Conservation (phyloP, 202 grass and related monocot species). For the Schoenoplectus tabernaemontani region DNA sequence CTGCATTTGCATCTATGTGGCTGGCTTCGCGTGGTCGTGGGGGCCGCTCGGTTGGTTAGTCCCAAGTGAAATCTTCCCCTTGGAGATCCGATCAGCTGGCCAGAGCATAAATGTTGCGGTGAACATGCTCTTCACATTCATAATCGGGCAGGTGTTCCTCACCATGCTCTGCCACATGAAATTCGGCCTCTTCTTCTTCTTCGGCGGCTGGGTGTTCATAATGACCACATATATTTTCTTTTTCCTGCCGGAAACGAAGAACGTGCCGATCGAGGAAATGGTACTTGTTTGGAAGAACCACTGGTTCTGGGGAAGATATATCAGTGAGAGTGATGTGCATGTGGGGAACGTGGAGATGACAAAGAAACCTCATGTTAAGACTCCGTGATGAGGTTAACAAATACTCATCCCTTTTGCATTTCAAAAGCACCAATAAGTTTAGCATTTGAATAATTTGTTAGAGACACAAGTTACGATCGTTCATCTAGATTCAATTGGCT, state of each 20-base stretch:
- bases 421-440: neutral
- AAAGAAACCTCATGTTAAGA: constrained; percentile 10
- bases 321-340: constrained; percentile 12
- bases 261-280: constrained; percentile 37
- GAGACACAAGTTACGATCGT: neutral
- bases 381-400: neutral
- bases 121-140: constrained; percentile 69
- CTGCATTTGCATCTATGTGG: constrained; percentile 65
- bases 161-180: constrained; percentile 42
- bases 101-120: constrained; percentile 45
- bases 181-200: constrained; percentile 36
- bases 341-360: constrained; percentile 3
- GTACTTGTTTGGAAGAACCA: constrained; percentile 23
- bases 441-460: neutral
- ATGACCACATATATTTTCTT: constrained; percentile 19
- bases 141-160: constrained; percentile 66
- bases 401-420: neutral
- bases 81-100: constrained; percentile 39
- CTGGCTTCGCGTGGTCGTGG: constrained; percentile 67
- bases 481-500: neutral
- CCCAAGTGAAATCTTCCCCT: constrained; percentile 60
- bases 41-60: constrained; percentile 63
- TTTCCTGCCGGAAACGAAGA: constrained; percentile 29
- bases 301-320: constrained; percentile 23
- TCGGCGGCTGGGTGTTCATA: constrained; percentile 12